phyloP scores from a whole-genome alignment of 1,284 basidiomycete genomes.

The Melanopsichium pennsylvanicum region DNA sequence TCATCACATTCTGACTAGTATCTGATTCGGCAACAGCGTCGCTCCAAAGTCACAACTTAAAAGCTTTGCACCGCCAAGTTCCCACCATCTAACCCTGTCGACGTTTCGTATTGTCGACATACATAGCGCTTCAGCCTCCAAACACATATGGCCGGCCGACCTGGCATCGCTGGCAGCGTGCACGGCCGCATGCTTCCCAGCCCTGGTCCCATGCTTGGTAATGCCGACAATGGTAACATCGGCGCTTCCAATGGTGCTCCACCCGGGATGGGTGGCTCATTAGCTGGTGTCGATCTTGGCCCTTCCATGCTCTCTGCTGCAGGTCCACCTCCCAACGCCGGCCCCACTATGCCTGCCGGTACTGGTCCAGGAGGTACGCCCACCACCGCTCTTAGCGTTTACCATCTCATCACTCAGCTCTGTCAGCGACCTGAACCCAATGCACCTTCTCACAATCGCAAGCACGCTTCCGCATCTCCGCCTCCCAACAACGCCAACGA shows the following conservation, averaged over 20 bases:
- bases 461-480: constrained; percentile 23
- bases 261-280: constrained; percentile 49
- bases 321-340: constrained; percentile 54
- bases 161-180: constrained; percentile 28
- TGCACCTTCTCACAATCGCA: constrained; percentile 16
- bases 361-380: constrained; percentile 59
- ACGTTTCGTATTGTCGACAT: neutral
- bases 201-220: constrained; percentile 26
- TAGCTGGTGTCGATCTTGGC: constrained; percentile 51
- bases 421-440: constrained; percentile 61
- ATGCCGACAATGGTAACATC: constrained; percentile 8
- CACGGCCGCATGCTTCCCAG: constrained; percentile 34
- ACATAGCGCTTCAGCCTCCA: neutral
- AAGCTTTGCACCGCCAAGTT: too few relatives aligned
- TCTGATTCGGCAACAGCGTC: too few relatives aligned
- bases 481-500: neutral
- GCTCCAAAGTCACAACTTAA: too few relatives aligned
- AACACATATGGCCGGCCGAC: constrained; percentile 22
- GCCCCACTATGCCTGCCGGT: constrained; percentile 53
- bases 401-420: constrained; percentile 64
- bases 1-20: too few relatives aligned
- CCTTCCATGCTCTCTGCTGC: constrained; percentile 58
- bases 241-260: constrained; percentile 27
- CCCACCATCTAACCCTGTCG: neutral
- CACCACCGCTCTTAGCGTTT: constrained; percentile 62